Conservation (phyloP, 768 basidiomycete genomes). For the Amyloporia xantha region DNA sequence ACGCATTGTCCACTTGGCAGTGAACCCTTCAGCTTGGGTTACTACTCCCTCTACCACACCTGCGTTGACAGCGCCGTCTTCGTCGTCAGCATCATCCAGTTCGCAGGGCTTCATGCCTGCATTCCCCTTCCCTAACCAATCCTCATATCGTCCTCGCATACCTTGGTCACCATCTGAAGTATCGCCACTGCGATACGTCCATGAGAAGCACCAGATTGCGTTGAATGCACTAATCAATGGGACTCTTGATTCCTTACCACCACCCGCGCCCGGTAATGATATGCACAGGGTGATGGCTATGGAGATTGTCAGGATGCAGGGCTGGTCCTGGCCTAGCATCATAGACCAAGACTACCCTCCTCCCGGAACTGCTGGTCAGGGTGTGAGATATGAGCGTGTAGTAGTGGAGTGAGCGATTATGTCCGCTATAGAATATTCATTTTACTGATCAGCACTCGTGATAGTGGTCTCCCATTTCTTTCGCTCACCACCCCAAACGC, state of each 20-base stretch:
- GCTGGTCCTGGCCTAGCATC: slow-evolving; percentile 38
- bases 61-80: slow-evolving; percentile 19
- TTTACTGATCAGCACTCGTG: background rate
- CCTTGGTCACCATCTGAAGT: background rate
- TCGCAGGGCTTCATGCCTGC: slow-evolving; percentile 1
- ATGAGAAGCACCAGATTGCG: slow-evolving; percentile 22
- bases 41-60: slow-evolving; percentile 44
- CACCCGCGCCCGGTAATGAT: slow-evolving; percentile 3
- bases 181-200: slow-evolving; percentile 9
- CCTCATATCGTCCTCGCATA: background rate
- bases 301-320: slow-evolving; percentile 25
- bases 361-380: slow-evolving; percentile 14
- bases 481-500: slow-evolving; percentile 38
- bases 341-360: slow-evolving; percentile 32
- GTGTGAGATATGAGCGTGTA: slow-evolving; percentile 29
- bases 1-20: slow-evolving; percentile 65
- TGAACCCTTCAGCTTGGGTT: slow-evolving; percentile 76
- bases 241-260: background rate
- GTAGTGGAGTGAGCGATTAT: slow-evolving; percentile 24
- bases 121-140: background rate
- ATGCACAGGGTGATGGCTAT: slow-evolving; percentile 15
- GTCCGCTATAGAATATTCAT: background rate
- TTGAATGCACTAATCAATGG: slow-evolving; percentile 14
- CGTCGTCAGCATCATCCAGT: slow-evolving; percentile 6
- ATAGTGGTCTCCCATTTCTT: slow-evolving; percentile 49